Percentiles rank a stretch among this genome's conserved stretches.
Evolutionary conservation across 768 basidiomycete species (phyloP).

Genomic region (Phaeolepiota aurea): DNA sequence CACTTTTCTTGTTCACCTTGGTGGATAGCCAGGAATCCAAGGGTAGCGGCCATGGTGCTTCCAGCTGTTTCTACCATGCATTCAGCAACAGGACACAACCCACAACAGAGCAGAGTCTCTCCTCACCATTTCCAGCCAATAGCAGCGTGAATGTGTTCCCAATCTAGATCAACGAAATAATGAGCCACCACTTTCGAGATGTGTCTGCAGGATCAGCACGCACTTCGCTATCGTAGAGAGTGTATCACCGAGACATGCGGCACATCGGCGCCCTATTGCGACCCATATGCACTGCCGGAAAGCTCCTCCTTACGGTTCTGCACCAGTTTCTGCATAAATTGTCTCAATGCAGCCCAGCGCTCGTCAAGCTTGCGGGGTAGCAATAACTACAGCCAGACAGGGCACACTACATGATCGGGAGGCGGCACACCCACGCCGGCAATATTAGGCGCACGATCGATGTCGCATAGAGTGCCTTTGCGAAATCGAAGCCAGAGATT

Average conservation of each 20-base stretch:
- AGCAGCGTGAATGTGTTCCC: background rate
- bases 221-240: background rate
- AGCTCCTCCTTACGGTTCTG: background rate
- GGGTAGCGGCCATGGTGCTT: background rate
- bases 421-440: background rate
- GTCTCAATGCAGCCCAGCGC: no score
- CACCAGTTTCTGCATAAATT: no score
- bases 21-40: background rate
- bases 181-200: background rate
- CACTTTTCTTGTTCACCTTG: background rate
- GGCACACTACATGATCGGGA: background rate
- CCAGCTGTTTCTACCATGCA: background rate
- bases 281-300: background rate
- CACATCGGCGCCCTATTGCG: background rate
- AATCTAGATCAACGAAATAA: background rate
- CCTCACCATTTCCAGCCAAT: conserved; percentile 2
- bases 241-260: background rate
- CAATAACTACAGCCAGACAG: background rate
- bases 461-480: background rate
- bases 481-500: background rate
- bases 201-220: background rate
- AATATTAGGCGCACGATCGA: background rate
- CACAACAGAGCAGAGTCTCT: background rate
- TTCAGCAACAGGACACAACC: background rate
- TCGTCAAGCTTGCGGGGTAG: background rate